These are phyloP conservation scores for Pseudogymnoascus sp. DNA, from an alignment of 2,329 filamentous ascomycete species.

Conservation along the genomic window DNA sequence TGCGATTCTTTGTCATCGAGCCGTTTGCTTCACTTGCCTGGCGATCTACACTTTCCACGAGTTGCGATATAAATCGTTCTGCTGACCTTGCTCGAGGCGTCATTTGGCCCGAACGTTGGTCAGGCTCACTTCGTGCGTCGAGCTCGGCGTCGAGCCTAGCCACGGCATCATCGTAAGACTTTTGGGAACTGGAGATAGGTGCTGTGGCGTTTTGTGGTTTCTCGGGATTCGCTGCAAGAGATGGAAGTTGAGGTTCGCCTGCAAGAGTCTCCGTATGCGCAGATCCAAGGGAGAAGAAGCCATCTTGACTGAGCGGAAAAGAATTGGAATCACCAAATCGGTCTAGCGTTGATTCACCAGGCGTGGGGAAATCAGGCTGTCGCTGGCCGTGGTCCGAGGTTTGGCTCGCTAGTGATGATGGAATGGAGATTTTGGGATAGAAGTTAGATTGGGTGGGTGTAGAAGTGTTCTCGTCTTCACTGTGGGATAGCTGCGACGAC, in stretches of 20 bases:
- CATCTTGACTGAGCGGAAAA: neutral
- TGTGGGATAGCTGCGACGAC: neutral
- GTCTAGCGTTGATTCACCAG: slow-evolving; percentile 24
- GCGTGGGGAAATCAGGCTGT: slow-evolving; percentile 40
- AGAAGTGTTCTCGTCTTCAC: slow-evolving; percentile 13
- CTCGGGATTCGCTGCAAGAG: slow-evolving; percentile 25
- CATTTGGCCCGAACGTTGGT: slow-evolving; percentile 19
- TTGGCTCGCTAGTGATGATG: slow-evolving; percentile 36
- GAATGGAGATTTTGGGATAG: slow-evolving; percentile 28
- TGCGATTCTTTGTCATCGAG: too few species aligned
- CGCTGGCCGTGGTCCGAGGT: slow-evolving; percentile 37
- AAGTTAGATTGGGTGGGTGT: slow-evolving; percentile 4
- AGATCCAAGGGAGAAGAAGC: neutral
- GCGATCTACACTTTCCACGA: neutral
- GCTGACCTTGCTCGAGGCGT: slow-evolving; percentile 14
- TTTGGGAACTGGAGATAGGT: slow-evolving; percentile 17
- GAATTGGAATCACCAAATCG: slow-evolving; percentile 2
- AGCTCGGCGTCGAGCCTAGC: slow-evolving; percentile 31
- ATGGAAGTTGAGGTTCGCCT: neutral
- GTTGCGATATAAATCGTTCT: neutral
- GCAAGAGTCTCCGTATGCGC: neutral
- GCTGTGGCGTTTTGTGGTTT: slow-evolving; percentile 21
- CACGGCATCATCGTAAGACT: slow-evolving; percentile 40
- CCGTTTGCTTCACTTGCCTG: neutral
- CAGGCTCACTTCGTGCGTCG: slow-evolving; percentile 12